Evolutionary conservation across 2,329 filamentous ascomycete species (phyloP), one percentile per base, ranked within the genome.

Genomic region (Aureobasidium leucospermi): DNA sequence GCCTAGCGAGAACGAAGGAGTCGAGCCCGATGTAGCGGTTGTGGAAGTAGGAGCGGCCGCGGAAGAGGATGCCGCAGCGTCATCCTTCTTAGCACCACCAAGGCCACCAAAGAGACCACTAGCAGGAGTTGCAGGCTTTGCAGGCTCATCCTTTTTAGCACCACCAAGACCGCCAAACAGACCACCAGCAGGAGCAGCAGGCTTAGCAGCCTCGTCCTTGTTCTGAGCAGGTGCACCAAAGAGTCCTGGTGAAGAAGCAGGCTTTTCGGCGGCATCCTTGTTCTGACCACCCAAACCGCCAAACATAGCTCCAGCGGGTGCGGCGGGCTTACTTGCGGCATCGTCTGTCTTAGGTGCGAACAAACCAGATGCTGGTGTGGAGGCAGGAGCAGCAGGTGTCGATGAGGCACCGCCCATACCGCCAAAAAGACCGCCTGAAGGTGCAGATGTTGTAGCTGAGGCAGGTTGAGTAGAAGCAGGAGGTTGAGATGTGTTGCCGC

Each of bases 351-450:
- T 51, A 11, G 39, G 58, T 16, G 63, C 64, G 32, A 74, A 74
- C 1, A 73, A 57, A 60, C 59, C 63, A 9, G 69, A 55, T n/a
- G 69, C 63, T 2, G 70, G 59, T 28, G 61, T 11, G 34, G 56
- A 49, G 19, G 52, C 45, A 6, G 60, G 34, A 36, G 61, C 16
- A 23, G 43, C 51, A 28, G 58, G 6, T 19, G 56, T 43, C 15
- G 47, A 48, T 7, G 55, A 28, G 15, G n/a, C 34, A 15, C 45
- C 43, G 13, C 43, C 13, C 15, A 31, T 16, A 9, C 23, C 61
- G 53, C 51, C 59, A 8, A 63, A 59, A 29, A 60, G 32, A 6
- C 69, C 65, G 19, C 68, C 42, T 16, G 52, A 41, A 19, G 52
- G 36, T 45, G 61, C 28, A n/a, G 58, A 36, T 16, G 61, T 47